These are phyloP conservation scores for Microbotryomycetes sp. DNA, from an alignment of 1,284 basidiomycete genomes.

Conservation along the genomic window DNA sequence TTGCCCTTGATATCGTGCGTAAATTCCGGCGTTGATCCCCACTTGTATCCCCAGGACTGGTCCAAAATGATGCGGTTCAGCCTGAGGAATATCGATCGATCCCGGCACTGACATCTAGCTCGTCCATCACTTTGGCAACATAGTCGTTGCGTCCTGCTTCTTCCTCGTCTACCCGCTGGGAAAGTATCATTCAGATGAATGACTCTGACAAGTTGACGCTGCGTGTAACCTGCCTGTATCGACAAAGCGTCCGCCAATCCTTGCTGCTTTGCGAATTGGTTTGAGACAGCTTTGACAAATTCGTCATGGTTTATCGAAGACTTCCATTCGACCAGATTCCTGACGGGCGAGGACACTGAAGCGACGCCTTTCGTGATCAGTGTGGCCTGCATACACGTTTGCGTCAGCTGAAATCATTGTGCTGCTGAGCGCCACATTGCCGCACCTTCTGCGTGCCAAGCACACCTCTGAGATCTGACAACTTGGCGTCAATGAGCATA, in stretches of 20 bases:
- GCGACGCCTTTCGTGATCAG: slow-evolving; percentile 80
- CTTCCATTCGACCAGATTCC: slow-evolving; percentile 59
- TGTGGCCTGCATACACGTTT: slow-evolving; percentile 50
- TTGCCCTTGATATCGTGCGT: slow-evolving; percentile 42
- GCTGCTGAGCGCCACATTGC: slow-evolving; percentile 1
- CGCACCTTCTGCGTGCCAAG: slow-evolving; percentile 64
- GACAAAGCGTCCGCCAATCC: slow-evolving; percentile 26
- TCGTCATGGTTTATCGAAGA: slow-evolving; percentile 54
- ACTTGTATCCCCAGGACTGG: slow-evolving; percentile 87
- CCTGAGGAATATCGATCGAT: no score
- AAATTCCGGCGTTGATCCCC: slow-evolving; percentile 92
- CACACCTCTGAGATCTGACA: slow-evolving; percentile 63
- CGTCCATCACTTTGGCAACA: slow-evolving; percentile 59
- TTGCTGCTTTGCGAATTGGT: slow-evolving; percentile 64
- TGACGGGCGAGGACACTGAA: slow-evolving; percentile 86
- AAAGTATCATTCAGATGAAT: background rate
- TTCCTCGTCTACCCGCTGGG: slow-evolving; percentile 46
- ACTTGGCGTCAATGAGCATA: slow-evolving; percentile 84
- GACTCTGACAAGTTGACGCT: slow-evolving; percentile 12
- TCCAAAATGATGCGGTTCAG: background rate
- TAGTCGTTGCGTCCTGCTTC: slow-evolving; percentile 48
- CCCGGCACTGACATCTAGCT: slow-evolving; percentile 62
- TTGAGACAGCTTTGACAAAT: slow-evolving; percentile 65
- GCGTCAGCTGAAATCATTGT: background rate
- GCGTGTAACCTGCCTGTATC: no score